Evolutionary conservation across 805 yeast species (phyloP).

Genomic region (Candida oleophila): DNA sequence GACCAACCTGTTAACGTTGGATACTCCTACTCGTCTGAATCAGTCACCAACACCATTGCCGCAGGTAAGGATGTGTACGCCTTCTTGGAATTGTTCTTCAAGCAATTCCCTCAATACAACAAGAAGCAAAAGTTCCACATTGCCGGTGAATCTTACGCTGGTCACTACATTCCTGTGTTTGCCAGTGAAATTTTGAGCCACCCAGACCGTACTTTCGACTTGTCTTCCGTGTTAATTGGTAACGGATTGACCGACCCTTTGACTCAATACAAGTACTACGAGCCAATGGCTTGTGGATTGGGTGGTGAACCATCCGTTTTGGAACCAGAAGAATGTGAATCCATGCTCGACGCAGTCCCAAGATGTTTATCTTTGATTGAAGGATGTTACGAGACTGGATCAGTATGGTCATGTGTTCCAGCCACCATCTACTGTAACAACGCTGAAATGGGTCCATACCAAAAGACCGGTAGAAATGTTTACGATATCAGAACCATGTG

Average conservation of each 20-base stretch:
- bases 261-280: conserved; percentile 73
- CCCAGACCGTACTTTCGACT: conserved; percentile 44
- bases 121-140: conserved; percentile 29
- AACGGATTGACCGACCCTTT: conserved; percentile 89
- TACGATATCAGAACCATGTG: conserved; percentile 85
- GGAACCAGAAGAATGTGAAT: conserved; percentile 64
- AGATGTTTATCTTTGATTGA: conserved; percentile 77
- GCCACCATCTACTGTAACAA: conserved; percentile 89
- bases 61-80: conserved; percentile 36
- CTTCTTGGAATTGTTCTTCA: conserved; percentile 36
- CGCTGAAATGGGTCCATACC: conserved; percentile 77
- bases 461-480: conserved; percentile 82
- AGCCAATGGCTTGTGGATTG: conserved; percentile 92
- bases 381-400: conserved; percentile 71
- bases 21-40: conserved; percentile 15
- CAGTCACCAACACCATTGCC: conserved; percentile 30
- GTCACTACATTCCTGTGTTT: conserved; percentile 48
- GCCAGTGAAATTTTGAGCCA: conserved; percentile 43
- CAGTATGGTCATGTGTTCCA: conserved; percentile 85
- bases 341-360: conserved; percentile 60
- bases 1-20: conserved; percentile 29
- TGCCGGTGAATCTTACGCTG: conserved; percentile 47
- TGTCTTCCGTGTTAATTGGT: conserved; percentile 83
- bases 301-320: conserved; percentile 83
- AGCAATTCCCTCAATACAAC: conserved; percentile 32